phyloP scores from a whole-genome alignment of 2,329 filamentous ascomycete species.

The Xylariaceae sp. region DNA sequence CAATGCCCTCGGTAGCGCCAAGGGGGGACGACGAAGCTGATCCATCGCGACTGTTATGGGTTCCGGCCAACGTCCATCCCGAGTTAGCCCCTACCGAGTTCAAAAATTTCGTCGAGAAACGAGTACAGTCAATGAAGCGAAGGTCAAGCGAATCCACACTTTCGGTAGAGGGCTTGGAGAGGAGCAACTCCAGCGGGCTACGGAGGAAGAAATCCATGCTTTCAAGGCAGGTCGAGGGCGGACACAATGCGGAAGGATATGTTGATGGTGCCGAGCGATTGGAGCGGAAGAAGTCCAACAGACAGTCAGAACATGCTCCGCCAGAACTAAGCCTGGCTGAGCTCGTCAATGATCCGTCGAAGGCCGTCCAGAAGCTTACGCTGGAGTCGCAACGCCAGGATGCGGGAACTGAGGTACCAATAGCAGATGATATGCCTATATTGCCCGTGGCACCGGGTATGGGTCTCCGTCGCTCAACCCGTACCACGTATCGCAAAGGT shows the following conservation, averaged over 20 bases:
- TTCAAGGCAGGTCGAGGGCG: conserved; percentile 81
- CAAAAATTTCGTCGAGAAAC: conserved; percentile 92
- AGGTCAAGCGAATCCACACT: conserved; percentile 74
- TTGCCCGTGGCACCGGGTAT: conserved; percentile 76
- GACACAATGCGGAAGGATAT: conserved; percentile 64
- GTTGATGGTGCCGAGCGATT: conserved; percentile 82
- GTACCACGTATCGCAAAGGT: conserved; percentile 84
- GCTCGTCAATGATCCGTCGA: conserved; percentile 78
- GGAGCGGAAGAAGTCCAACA: conserved; percentile 70
- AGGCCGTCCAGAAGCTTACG: conserved; percentile 69
- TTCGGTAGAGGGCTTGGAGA: conserved; percentile 57
- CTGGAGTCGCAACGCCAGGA: conserved; percentile 56
- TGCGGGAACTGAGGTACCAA: conserved; percentile 44
- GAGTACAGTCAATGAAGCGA: conserved; percentile 85
- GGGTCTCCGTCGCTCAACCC: conserved; percentile 84
- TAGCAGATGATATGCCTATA: conserved; percentile 78
- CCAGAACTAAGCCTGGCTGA: conserved; percentile 75
- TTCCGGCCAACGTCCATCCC: conserved; percentile 90
- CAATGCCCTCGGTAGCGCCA: conserved; percentile 73
- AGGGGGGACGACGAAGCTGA: conserved; percentile 79
- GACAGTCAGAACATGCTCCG: conserved; percentile 47
- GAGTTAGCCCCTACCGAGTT: conserved; percentile 95
- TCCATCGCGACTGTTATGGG: conserved; percentile 88
- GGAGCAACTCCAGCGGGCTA: conserved; percentile 63
- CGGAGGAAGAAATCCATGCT: conserved; percentile 94